Evolutionary conservation across 2,329 filamentous ascomycete genomes (phyloP).

Genomic region (Lachnellula subtilissima): DNA sequence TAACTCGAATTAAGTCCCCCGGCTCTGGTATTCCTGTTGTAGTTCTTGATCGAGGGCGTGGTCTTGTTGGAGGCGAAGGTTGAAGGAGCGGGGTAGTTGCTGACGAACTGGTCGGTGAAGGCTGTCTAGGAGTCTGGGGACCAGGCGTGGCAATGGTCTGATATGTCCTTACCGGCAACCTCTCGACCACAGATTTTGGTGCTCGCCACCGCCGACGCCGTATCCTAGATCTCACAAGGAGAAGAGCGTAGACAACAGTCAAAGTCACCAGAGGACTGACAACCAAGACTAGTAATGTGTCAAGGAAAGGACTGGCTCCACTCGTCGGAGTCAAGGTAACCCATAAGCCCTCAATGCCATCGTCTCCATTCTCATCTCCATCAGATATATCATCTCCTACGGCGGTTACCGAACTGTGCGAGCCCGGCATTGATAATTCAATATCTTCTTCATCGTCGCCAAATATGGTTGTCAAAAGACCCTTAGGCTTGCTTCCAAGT

Average conservation of each 20-base stretch:
- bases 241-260: conserved; percentile 84
- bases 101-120: conserved; percentile 61
- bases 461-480: conserved; percentile 48
- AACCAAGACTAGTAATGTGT: conserved; percentile 93
- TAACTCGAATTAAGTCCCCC: conserved; percentile 41
- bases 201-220: conserved; percentile 88
- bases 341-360: conserved; percentile 75
- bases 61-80: conserved; percentile 41
- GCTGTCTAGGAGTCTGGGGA: conserved; percentile 50
- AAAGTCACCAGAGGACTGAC: conserved; percentile 89
- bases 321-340: conserved; percentile 92
- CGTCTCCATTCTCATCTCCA: conserved; percentile 32
- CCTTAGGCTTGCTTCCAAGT: conserved; percentile 26
- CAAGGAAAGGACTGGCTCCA: conserved; percentile 88
- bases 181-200: conserved; percentile 94
- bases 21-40: conserved; percentile 56
- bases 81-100: conserved; percentile 78
- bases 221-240: conserved; percentile 83
- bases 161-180: conserved; percentile 91
- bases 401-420: conserved; percentile 3
- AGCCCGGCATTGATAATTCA: conserved; percentile 23
- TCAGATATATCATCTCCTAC: conserved; percentile 15
- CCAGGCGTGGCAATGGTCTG: conserved; percentile 71
- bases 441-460: conserved; percentile 39
- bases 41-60: conserved; percentile 60